Evolutionary conservation across 495 filamentous ascomycete genomes (phyloP), one percentile per base, ranked within the genome.

Genomic region (Talaromyces stipitatus): DNA sequence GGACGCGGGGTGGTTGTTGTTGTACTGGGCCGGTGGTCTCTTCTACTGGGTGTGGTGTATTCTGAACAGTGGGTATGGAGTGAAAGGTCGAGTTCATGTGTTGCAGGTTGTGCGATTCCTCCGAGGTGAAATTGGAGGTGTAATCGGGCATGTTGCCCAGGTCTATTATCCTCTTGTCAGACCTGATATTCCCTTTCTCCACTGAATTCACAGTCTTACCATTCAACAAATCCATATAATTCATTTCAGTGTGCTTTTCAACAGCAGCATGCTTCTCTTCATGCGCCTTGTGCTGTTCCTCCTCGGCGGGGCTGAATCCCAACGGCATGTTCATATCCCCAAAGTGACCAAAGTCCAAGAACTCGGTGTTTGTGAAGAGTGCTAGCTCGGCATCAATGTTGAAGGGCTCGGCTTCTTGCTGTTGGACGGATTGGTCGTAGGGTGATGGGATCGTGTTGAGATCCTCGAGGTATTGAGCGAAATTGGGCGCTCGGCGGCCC

Each of bases 331-430:
- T 62, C 50, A 76, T 62, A 53, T 75, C 72, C 45, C 72, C 72
- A 28, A 78, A 75, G 47, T 79, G 69, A 66, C 97, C 92, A 67
- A 90, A 92, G 70, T 96, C 91, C 70, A 89, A 89, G 78, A 97
- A 97, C 57, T 94, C 86, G 50, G 89, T 83, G 71, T 97, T 96
- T 58, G 91, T 95, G 79, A 97, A 96, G 61, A 95, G 78, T 27
- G 87, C 88, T 46, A 98, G 79, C 48, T 94, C 90, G 53, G 86
- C 80, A 62, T 88, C 86, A 64, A 83, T 69, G 58, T 79, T 84
- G 72, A 83, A 80, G 43, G 70, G 69, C 29, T 88, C 83, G 56
- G 77, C 70, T 55, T 70, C 65, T 58, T 73, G 72, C 50, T 75
- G 73, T 62, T 77, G 83, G 47, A 80, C 62, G 6, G 84, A 77